These are phyloP conservation scores for Fusarium scirpi DNA, from an alignment of 2,329 filamentous ascomycete genomes.

Conservation along the genomic window DNA sequence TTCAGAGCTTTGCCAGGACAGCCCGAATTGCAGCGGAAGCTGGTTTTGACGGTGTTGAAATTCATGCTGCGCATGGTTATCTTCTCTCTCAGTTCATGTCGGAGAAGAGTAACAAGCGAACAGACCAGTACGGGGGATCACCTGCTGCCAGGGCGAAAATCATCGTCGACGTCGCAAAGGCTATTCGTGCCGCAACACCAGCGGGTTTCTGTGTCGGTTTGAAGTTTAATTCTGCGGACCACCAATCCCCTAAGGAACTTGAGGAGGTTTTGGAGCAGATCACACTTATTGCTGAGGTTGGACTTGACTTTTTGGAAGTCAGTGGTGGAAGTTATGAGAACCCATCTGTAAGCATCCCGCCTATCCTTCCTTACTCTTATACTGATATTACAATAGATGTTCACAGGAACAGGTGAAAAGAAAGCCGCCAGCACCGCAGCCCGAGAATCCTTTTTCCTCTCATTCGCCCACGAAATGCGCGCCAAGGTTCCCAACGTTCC, in stretches of 20 bases:
- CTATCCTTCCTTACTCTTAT: background rate
- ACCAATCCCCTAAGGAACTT: constrained; percentile 57
- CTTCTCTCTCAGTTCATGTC: constrained; percentile 68
- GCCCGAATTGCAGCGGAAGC: constrained; percentile 62
- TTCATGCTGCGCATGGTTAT: constrained; percentile 68
- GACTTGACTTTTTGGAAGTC: constrained; percentile 76
- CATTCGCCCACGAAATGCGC: constrained; percentile 69
- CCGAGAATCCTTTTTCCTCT: constrained; percentile 76
- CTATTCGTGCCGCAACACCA: constrained; percentile 54
- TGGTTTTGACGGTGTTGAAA: constrained; percentile 59
- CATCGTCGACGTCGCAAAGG: constrained; percentile 63
- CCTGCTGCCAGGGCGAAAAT: constrained; percentile 62
- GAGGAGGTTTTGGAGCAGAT: constrained; percentile 70
- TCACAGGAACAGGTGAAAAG: constrained; percentile 38
- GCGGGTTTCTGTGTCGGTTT: constrained; percentile 62
- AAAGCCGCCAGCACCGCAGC: constrained; percentile 57
- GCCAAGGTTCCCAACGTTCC: constrained; percentile 57
- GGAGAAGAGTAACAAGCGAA: constrained; percentile 62
- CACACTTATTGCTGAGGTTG: constrained; percentile 59
- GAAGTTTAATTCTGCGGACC: constrained; percentile 70
- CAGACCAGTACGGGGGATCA: constrained; percentile 67
- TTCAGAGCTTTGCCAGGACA: constrained; percentile 64
- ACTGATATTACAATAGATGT: constrained; percentile 49
- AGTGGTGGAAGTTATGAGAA: constrained; percentile 72
- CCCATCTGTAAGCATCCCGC: constrained; percentile 54